phyloP scores from a whole-genome alignment of 2,329 filamentous ascomycete genomes.

The Anthostomella pinea region DNA sequence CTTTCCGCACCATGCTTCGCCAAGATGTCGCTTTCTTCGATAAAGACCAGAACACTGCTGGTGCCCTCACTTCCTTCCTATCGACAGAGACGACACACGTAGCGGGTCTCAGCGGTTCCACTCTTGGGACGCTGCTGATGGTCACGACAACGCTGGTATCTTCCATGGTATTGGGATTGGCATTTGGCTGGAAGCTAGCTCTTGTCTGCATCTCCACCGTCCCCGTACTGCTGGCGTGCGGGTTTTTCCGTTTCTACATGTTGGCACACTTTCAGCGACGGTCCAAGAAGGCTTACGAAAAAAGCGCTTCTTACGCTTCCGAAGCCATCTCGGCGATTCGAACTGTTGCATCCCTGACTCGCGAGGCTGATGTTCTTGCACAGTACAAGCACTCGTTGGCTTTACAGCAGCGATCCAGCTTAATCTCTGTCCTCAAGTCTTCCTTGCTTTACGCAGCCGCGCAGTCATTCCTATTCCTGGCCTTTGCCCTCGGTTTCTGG shows the following conservation, averaged over 20 bases:
- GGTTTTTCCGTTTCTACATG: conserved; percentile 87
- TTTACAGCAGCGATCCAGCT: conserved; percentile 62
- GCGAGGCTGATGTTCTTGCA: conserved; percentile 75
- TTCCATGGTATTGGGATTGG: conserved; percentile 66
- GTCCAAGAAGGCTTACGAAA: conserved; percentile 75
- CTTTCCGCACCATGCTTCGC: conserved; percentile 84
- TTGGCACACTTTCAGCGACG: conserved; percentile 75
- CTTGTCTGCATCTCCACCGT: conserved; percentile 78
- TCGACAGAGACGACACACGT: conserved; percentile 88
- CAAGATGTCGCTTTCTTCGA: conserved; percentile 95
- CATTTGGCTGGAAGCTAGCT: conserved; percentile 83
- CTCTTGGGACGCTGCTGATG: conserved; percentile 80
- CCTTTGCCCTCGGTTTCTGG: conserved; percentile 88
- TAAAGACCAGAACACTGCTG: conserved; percentile 81
- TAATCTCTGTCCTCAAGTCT: conserved; percentile 73
- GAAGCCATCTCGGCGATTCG: conserved; percentile 93
- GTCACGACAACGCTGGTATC: conserved; percentile 76
- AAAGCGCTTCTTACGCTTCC: conserved; percentile 82
- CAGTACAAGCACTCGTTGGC: conserved; percentile 69
- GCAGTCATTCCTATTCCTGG: conserved; percentile 80
- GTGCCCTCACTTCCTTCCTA: conserved; percentile 83
- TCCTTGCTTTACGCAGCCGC: conserved; percentile 79
- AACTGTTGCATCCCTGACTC: conserved; percentile 86
- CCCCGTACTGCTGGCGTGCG: conserved; percentile 72
- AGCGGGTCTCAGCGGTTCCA: conserved; percentile 82